Base-by-base conservation (phyloP, 768 basidiomycete species). In the Auriscalpium microsporum region DNA sequence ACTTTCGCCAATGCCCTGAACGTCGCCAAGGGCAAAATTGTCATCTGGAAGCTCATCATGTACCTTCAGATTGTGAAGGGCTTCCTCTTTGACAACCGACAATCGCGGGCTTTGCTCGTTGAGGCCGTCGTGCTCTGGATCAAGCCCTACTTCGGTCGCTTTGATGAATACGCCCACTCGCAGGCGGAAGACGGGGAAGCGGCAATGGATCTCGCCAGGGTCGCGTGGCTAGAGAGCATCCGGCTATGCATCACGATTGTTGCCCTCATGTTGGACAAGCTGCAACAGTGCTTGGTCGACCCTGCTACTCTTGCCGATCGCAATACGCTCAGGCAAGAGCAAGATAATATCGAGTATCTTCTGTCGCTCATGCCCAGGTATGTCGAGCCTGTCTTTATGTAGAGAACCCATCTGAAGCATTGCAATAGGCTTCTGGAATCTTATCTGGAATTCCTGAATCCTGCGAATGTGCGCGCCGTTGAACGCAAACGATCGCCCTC, bases 31-130 rank as follows among this genome's bases (percentile, higher is more conserved):
- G 91, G 94, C 28, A 93, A 90, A 66, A 89, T 94, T 47, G 82
- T 90, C 52, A 86, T 93, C 53, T 92, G 92, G 87, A 94, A 94
- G 69, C 78, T 98, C 47, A 86, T 95, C 63, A 87, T 96, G 83
- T 90, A 94, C 65, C 77, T 94, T 38, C 93, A 95, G 64, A 82
- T 97, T 56, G 90, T 93, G 23, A 88, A 90, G 63, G 84, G 88
- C 19, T 88, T 90, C 69, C 69, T 94, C 49, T 95, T 97, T 66
- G 90, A 94, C 63, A 83, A 87, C 56, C 72, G 86, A 1, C 78
- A 89, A 53, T 85, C 88, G 13, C 83, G 95, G 33, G 77, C 85
- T 1, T 71, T 88, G 6, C 75, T 98, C 2, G 84, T 95, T 8
- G 94, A 96, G 60, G 83, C 86, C 17, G 83, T 97, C 28, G 84